Conservation (phyloP, 108 stramenopile genomes). For the Cylindrotheca fusiformis region DNA sequence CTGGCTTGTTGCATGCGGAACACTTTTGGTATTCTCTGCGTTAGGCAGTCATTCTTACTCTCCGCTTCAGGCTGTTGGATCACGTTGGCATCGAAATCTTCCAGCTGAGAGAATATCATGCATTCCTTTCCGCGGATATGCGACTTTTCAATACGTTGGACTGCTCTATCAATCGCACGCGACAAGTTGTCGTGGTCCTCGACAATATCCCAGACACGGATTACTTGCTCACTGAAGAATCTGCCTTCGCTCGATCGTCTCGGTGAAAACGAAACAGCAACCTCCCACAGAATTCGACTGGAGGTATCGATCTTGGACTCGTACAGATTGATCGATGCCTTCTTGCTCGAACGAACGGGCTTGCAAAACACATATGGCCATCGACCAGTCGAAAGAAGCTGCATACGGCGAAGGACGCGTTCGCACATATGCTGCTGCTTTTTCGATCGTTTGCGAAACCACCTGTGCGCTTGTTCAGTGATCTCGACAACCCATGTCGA, state of each 20-base stretch:
- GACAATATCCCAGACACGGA: constrained; percentile 49
- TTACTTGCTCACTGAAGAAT: constrained; percentile 34
- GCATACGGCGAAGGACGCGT: constrained; percentile 34
- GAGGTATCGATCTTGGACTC: constrained; percentile 40
- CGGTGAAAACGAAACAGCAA: constrained; percentile 40
- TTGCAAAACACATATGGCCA: constrained; percentile 43
- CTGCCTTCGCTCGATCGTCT: constrained; percentile 21
- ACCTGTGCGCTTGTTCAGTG: constrained; percentile 46
- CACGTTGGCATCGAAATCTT: neutral
- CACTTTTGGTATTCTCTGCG: constrained; percentile 18
- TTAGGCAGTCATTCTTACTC: constrained; percentile 1
- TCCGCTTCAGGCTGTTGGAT: neutral
- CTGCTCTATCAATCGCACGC: constrained; percentile 27
- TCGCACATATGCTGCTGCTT: constrained; percentile 28
- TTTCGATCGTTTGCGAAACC: constrained; percentile 31
- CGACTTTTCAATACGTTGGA: constrained; percentile 33
- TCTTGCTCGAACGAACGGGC: constrained; percentile 10
- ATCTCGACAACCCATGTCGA: constrained; percentile 40
- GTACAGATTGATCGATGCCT: constrained; percentile 16
- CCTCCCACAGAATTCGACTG: constrained; percentile 40
- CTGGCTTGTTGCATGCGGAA: constrained; percentile 32
- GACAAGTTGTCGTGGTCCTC: constrained; percentile 46
- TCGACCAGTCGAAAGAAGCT: constrained; percentile 36
- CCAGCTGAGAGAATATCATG: constrained; percentile 25
- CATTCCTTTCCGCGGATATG: constrained; percentile 43